Conservation (phyloP, 2,329 filamentous ascomycete genomes). For the Tolypocladium sp. region DNA sequence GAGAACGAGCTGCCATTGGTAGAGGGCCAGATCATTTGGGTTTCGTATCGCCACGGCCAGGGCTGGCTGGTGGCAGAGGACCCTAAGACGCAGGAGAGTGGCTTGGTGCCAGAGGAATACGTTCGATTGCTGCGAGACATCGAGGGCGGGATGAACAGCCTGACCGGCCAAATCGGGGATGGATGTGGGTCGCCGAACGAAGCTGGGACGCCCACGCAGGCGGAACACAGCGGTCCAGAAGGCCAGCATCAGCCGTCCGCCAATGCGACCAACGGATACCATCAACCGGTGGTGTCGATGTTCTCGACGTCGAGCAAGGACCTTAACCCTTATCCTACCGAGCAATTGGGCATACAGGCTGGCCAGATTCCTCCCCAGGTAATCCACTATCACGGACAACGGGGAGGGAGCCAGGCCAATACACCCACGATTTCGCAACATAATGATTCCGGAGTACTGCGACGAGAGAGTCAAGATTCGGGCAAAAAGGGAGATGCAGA, state of each 20-base stretch:
- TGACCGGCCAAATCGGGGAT: conserved; percentile 52
- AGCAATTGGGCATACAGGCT: conserved; percentile 52
- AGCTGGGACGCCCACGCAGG: conserved; percentile 51
- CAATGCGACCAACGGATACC: conserved; percentile 50
- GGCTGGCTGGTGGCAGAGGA: conserved; percentile 97
- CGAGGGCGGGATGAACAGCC: conserved; percentile 74
- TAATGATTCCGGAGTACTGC: conserved; percentile 35
- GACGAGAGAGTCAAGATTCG: conserved; percentile 40
- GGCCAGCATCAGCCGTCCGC: conserved; percentile 38
- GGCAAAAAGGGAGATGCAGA: conserved; percentile 28
- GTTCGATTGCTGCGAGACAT: conserved; percentile 88
- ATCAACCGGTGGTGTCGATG: conserved; percentile 57
- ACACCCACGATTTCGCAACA: conserved; percentile 49
- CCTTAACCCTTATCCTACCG: conserved; percentile 57
- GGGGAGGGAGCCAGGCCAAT: conserved; percentile 58
- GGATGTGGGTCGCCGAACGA: conserved; percentile 44
- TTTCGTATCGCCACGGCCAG: conserved; percentile 91
- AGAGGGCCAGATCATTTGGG: conserved; percentile 93
- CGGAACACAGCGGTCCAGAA: conserved; percentile 39
- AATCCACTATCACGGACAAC: conserved; percentile 57
- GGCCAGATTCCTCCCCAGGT: conserved; percentile 57
- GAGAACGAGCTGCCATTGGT: conserved; percentile 90
- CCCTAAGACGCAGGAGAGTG: conserved; percentile 86
- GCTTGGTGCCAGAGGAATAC: conserved; percentile 92
- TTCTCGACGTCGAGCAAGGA: conserved; percentile 65